Evolutionary conservation across 257 asterid species (phyloP), one percentile per base, ranked within the genome.

Genomic region (Solanum chilense): DNA sequence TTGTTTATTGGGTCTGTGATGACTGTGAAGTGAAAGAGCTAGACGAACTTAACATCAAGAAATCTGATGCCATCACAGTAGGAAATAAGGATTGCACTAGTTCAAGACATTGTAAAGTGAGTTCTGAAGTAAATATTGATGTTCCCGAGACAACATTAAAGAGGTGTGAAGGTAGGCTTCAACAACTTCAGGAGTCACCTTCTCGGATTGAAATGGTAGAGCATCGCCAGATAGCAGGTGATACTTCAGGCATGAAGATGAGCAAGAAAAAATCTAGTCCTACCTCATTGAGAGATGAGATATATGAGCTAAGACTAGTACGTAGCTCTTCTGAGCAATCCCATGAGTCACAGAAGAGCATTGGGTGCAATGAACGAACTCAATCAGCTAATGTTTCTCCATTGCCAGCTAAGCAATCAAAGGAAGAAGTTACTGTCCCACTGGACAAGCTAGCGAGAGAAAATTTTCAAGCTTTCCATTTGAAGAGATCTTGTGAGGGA

Each of bases 1-100:
- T 58, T 49, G 73, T 88, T 23, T 82, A 44, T 58, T 88, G 90
- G 90, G 33, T 70, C 85, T 88, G 90, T 45, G 87, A 86, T 49
- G 88, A 71, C 62, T 86, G 89, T 20, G 74, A 68, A 27, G 80
- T 39, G 18, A 86, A 47, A 62, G 52, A 33, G 60, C 45, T 44
- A 84, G 71, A 42, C 29, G 37, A 66, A 39, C 82, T 82, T 29
- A 60, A 87, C 64, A 25, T 47, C 44, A 20, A 31, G 39, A 83
- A 85, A 47, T 41, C 75, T 47, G 76, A 35, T 74, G 7, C 68
- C 86, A 85, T 80, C 81, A 82, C 69, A 56, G 27, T 42, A 75
- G 87, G 49, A 58, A 62, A 56, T 64, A 37, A 84, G 25, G 89
- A 31, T 73, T 41, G 39, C 52, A 62, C 66, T 35, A 80, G 74